Evolutionary conservation across 1,284 basidiomycete species (phyloP).

Genomic region (Neotropicomus parvogracilis): DNA sequence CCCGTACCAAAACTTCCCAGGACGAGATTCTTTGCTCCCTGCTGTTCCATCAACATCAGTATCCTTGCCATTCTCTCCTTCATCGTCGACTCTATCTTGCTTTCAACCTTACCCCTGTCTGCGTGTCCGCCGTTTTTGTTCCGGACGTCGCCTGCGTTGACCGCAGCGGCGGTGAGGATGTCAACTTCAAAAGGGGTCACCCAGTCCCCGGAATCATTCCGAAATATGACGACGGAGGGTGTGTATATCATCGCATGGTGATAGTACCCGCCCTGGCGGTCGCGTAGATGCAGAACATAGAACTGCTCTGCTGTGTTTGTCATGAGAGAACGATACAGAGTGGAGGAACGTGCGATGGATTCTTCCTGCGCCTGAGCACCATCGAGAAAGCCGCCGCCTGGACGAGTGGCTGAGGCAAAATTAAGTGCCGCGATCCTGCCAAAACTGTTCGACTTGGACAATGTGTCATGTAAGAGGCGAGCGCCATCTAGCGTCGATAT

Average conservation of each 20-base stretch:
- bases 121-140: conserved; percentile 29
- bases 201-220: conserved; percentile 54
- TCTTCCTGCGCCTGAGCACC: conserved; percentile 73
- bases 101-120: conserved; percentile 40
- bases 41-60: conserved; percentile 58
- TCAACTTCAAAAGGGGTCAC: conserved; percentile 53
- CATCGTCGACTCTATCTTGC: conserved; percentile 54
- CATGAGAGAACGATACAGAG: conserved; percentile 56
- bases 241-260: conserved; percentile 68
- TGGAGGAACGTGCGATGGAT: conserved; percentile 65
- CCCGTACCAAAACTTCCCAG: conserved; percentile 74
- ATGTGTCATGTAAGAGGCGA: conserved; percentile 26
- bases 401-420: conserved; percentile 66
- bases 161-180: conserved; percentile 62
- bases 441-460: conserved; percentile 20
- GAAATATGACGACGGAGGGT: conserved; percentile 52
- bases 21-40: conserved; percentile 54
- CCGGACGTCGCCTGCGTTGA: conserved; percentile 61
- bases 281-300: conserved; percentile 52
- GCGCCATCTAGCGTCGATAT: conserved; percentile 54
- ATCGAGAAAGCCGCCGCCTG: conserved; percentile 63
- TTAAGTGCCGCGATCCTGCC: conserved; percentile 57
- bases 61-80: conserved; percentile 65
- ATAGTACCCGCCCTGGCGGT: conserved; percentile 53
- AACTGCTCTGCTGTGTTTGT: conserved; percentile 50